Percentiles rank a stretch among this genome's conserved stretches.
Conservation (phyloP, 768 basidiomycete species). For the Gyrodon lividus region DNA sequence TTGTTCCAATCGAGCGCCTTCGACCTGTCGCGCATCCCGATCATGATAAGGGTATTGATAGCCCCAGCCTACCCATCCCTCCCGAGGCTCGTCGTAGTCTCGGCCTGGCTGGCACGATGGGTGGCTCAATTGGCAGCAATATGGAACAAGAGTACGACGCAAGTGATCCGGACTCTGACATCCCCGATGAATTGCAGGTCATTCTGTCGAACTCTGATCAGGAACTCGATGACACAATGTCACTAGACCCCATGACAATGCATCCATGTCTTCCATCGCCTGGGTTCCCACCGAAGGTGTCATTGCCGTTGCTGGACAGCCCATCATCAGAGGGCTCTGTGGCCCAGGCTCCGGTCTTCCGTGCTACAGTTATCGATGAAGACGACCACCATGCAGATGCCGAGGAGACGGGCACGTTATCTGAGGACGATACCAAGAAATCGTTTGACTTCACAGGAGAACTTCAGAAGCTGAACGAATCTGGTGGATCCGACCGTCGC, state of each 20-base stretch:
- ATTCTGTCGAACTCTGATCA: slow-evolving; percentile 49
- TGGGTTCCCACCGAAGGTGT: slow-evolving; percentile 42
- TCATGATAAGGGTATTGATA: slow-evolving; percentile 6
- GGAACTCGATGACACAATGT: slow-evolving; percentile 43
- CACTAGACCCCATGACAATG: slow-evolving; percentile 17
- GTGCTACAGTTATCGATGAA: slow-evolving; percentile 46
- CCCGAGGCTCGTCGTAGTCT: slow-evolving; percentile 55
- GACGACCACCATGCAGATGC: slow-evolving; percentile 39
- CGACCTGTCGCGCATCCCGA: not conserved
- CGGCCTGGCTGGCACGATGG: slow-evolving; percentile 68
- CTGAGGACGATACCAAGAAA: slow-evolving; percentile 70
- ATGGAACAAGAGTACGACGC: slow-evolving; percentile 46
- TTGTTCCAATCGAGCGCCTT: slow-evolving; percentile 18
- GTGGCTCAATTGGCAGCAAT: slow-evolving; percentile 53
- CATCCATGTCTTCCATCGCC: slow-evolving; percentile 32
- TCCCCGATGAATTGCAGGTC: slow-evolving; percentile 73
- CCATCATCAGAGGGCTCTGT: slow-evolving; percentile 10
- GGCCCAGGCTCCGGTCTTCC: slow-evolving; percentile 39
- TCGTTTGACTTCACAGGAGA: slow-evolving; percentile 87
- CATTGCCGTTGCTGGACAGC: slow-evolving; percentile 33
- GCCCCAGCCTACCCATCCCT: slow-evolving; percentile 39
- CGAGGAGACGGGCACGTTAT: slow-evolving; percentile 41
- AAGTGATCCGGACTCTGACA: slow-evolving; percentile 72
- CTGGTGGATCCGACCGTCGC: slow-evolving; percentile 61
- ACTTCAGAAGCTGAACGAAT: slow-evolving; percentile 65